phyloP scores from a whole-genome alignment of 2,329 filamentous ascomycete genomes.

The Penicillium paneum region DNA sequence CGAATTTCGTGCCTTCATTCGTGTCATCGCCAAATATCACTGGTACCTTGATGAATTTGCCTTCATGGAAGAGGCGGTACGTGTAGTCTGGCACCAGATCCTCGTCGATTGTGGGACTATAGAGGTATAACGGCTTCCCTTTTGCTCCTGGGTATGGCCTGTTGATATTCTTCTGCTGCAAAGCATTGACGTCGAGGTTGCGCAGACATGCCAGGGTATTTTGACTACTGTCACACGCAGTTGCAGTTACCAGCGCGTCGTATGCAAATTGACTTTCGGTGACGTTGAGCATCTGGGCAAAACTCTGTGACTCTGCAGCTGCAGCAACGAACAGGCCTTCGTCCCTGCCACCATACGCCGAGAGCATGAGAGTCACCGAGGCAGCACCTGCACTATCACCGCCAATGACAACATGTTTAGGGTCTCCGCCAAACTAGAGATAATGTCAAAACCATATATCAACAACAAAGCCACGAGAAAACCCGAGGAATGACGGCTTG shows the following conservation, averaged over 20 bases:
- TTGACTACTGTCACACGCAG: constrained; percentile 41
- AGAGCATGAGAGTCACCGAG: constrained; percentile 63
- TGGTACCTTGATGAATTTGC: constrained; percentile 52
- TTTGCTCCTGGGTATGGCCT: constrained; percentile 47
- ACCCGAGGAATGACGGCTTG: neutral
- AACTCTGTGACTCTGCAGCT: constrained; percentile 54
- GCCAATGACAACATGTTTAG: constrained; percentile 63
- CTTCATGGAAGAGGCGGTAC: constrained; percentile 47
- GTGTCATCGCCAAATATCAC: constrained; percentile 59
- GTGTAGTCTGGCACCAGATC: constrained; percentile 53
- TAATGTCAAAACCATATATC: neutral
- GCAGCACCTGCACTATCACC: constrained; percentile 66
- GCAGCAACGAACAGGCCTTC: constrained; percentile 53
- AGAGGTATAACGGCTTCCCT: constrained; percentile 49
- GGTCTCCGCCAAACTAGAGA: constrained; percentile 64
- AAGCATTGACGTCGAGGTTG: constrained; percentile 39
- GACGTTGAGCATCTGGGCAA: constrained; percentile 49
- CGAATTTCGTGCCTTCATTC: constrained; percentile 65
- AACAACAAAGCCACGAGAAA: neutral
- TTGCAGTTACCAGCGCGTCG: constrained; percentile 50
- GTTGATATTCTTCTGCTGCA: constrained; percentile 49
- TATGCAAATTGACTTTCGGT: constrained; percentile 52
- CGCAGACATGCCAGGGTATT: constrained; percentile 52
- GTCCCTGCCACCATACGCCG: constrained; percentile 49
- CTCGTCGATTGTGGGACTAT: constrained; percentile 51